Conservation (phyloP, 805 yeast species). For the Yarrowia porcina region DNA sequence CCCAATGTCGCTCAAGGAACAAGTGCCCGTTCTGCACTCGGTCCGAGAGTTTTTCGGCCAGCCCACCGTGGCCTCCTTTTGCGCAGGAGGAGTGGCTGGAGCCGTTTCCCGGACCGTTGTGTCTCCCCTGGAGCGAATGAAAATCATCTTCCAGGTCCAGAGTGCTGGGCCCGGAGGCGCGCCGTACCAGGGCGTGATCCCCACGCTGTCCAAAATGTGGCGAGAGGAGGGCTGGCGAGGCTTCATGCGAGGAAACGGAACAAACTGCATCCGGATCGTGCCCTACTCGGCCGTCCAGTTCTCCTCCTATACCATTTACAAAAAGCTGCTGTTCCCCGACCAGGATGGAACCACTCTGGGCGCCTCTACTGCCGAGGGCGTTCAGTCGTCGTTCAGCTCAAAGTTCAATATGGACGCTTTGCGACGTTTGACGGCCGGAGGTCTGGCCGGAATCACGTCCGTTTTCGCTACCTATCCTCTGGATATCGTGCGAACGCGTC, state of each 20-base stretch:
- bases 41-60: conserved; percentile 25
- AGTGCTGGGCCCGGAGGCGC: conserved; percentile 49
- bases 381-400: conserved; percentile 1
- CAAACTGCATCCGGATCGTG: conserved; percentile 83
- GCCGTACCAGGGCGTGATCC: conserved; percentile 62
- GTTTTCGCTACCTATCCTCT: conserved; percentile 87
- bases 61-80: conserved; percentile 63
- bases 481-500: conserved; percentile 84
- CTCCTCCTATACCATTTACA: conserved; percentile 64
- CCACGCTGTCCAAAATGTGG: conserved; percentile 76
- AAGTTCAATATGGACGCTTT: conserved; percentile 42
- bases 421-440: conserved; percentile 73
- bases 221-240: conserved; percentile 91
- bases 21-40: conserved; percentile 2
- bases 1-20: conserved; percentile 16
- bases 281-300: conserved; percentile 96
- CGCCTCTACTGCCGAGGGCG: conserved; percentile 11
- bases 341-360: conserved; percentile 32
- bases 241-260: conserved; percentile 82
- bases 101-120: conserved; percentile 91
- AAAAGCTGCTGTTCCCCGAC: conserved; percentile 46
- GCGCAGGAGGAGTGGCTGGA: conserved; percentile 96
- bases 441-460: conserved; percentile 73
- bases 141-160: conserved; percentile 86
- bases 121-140: conserved; percentile 92